phyloP scores from a whole-genome alignment of 345 rosid species.

The Carallia pectinifolia region DNA sequence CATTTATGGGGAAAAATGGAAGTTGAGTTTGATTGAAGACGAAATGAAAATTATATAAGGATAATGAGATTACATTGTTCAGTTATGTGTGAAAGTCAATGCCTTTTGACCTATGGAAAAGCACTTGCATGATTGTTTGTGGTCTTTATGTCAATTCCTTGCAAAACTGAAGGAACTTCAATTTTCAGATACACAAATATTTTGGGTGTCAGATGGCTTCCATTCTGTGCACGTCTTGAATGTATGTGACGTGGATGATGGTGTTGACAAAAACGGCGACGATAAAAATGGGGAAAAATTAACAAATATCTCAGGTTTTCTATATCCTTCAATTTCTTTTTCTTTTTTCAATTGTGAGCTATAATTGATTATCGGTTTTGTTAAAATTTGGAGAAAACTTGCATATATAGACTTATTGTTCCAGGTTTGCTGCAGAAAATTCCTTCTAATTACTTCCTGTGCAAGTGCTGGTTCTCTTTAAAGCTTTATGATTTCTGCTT shows the following conservation, averaged over 20 bases:
- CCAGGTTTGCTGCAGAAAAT: not conserved
- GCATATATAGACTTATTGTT: not conserved
- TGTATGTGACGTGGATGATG: constrained; percentile 39
- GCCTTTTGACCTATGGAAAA: not conserved
- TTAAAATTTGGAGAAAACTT: not conserved
- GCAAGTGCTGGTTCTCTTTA: not conserved
- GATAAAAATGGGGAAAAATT: constrained; percentile 38
- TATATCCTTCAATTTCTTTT: not conserved
- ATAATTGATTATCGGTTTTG: not conserved
- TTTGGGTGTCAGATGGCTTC: constrained; percentile 70
- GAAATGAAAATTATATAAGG: not conserved
- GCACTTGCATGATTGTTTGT: too few relatives aligned
- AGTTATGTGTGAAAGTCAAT: not conserved
- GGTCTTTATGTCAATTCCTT: not conserved
- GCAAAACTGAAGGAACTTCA: constrained; percentile 15
- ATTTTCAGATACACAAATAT: constrained; percentile 55
- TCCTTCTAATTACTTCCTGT: not conserved
- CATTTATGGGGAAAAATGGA: too few relatives aligned
- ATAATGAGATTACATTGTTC: not conserved
- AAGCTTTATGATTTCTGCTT: not conserved
- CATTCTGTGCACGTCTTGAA: constrained; percentile 52
- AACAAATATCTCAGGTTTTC: constrained; percentile 47
- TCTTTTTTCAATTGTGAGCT: not conserved
- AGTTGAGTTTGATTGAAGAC: too few relatives aligned
- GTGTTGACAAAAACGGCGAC: constrained; percentile 38